phyloP scores from a whole-genome alignment of 179 eudicot species.

The Beta lomatogona region DNA sequence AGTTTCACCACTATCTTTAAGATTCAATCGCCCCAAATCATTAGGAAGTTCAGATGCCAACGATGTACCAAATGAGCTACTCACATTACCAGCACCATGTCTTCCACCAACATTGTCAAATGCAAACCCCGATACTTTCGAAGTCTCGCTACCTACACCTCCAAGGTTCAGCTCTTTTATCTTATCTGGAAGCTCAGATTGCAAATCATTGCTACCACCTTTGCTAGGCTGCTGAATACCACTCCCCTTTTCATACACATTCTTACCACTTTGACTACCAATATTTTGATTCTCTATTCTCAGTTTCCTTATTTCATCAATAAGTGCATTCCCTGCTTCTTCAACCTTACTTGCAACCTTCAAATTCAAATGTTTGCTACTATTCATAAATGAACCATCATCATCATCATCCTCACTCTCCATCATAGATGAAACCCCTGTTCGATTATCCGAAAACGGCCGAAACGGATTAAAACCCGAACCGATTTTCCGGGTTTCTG shows the following conservation, averaged over 20 bases:
- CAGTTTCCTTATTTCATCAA: constrained; percentile 54
- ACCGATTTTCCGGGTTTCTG: constrained; percentile 36
- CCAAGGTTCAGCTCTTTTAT: constrained; percentile 38
- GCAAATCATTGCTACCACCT: constrained; percentile 26
- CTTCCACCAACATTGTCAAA: constrained; percentile 17
- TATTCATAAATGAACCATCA: constrained; percentile 27
- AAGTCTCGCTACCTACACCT: constrained; percentile 25
- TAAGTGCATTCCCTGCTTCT: constrained; percentile 33
- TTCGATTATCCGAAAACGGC: constrained; percentile 27
- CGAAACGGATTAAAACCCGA: constrained; percentile 41
- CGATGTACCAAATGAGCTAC: constrained; percentile 16
- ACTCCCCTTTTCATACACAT: constrained; percentile 14
- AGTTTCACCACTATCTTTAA: constrained; percentile 36
- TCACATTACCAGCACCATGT: constrained; percentile 22
- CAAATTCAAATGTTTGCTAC: constrained; percentile 26
- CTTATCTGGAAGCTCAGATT: constrained; percentile 33
- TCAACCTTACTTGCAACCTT: constrained; percentile 34
- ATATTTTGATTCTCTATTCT: constrained; percentile 30
- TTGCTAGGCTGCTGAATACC: constrained; percentile 18
- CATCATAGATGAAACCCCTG: constrained; percentile 36
- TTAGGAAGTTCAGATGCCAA: constrained; percentile 40
- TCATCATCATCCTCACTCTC: constrained; percentile 25
- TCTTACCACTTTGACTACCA: constrained; percentile 23
- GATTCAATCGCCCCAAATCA: constrained; percentile 35
- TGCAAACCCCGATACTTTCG: constrained; percentile 1